Base-by-base conservation (phyloP, 2,329 filamentous ascomycete genomes). In the Podosphaera leucotricha region DNA sequence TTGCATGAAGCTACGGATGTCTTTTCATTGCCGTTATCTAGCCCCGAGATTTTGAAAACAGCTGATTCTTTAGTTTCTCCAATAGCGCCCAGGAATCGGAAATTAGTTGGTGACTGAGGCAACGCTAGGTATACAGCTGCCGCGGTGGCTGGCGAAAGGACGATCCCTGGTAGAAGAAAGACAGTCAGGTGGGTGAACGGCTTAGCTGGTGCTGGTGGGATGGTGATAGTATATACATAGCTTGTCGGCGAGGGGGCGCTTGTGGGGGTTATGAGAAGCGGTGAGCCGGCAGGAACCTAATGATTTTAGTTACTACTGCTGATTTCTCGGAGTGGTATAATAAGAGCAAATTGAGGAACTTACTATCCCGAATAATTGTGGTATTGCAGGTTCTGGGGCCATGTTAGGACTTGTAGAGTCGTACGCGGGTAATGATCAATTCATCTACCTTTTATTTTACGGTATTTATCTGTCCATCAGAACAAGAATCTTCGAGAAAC, bases 31-130 rank as follows among this genome's bases (percentile, higher is more conserved):
- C 26, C 26, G 22, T 18, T n/a, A 2, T 8, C 7, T 8, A 54
- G 38, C 1, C 54, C 52, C 41, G 66, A 68, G 50, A 92, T 66
- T 59, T 81, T 85, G 67, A 95, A 94, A 46, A 95, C 80, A 30
- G 86, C 84, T 52, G 80, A 87, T 53, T 90, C 85, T 57, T 94
- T 94, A 46, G 86, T 84, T 30, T 81, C 77, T 1, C 82, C 86
- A 45, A 98, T 77, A 41, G 78, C 90, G 49, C 92, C 90, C 3
- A 95, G 74, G 54, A 98, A 83, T 47, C 71, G 75, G 64, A 92
- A 92, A 64, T 2, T 58, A 5, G 57, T 51, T 26, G 64, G 58
- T 7, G 46, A 11, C 59, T 52, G 60, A 44, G 62, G 58, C n/a
- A 79, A 64, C 50, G 86, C 79, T 41, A 92, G 71, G 63, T 94